Percentiles rank a stretch among this genome's conserved stretches.
phyloP scores from a whole-genome alignment of 106 monocot species.

The Vanilla planifolia region DNA sequence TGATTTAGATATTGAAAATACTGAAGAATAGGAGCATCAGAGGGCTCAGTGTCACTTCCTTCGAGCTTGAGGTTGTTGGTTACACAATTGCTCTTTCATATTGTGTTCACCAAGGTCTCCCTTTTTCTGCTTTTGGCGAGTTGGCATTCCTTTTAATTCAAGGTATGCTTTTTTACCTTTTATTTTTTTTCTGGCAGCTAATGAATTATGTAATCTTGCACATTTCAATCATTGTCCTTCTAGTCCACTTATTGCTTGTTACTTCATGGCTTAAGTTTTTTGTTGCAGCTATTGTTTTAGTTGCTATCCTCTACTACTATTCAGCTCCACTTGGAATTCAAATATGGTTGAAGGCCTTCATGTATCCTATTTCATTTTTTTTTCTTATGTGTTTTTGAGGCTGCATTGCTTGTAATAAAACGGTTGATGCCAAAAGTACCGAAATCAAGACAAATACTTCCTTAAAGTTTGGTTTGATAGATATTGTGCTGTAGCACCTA shows the following conservation, averaged over 20 bases:
- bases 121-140: constrained; percentile 97
- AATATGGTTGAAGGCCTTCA: constrained; percentile 49
- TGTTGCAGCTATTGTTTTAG: constrained; percentile 74
- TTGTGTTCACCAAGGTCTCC: constrained; percentile 83
- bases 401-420: too few species aligned
- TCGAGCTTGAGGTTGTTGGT: constrained; percentile 94
- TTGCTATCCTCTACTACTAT: constrained; percentile 79
- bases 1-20: constrained; percentile 70
- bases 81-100: constrained; percentile 94
- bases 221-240: background rate
- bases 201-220: background rate
- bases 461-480: constrained; percentile 38
- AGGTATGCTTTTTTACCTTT: constrained; percentile 31
- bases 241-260: background rate
- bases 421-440: too few species aligned
- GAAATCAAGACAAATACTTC: constrained; percentile 4
- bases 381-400: constrained; percentile 1
- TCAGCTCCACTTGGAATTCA: constrained; percentile 59
- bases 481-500: constrained; percentile 91
- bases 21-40: constrained; percentile 69
- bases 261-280: constrained; percentile 12
- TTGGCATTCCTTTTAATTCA: constrained; percentile 81
- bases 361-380: constrained; percentile 68
- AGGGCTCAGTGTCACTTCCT: constrained; percentile 78
- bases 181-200: background rate